Percentiles rank a stretch among this genome's conserved stretches.
Conservation (phyloP, 805 yeast species). For the Saccharomycopsis javanensis region DNA sequence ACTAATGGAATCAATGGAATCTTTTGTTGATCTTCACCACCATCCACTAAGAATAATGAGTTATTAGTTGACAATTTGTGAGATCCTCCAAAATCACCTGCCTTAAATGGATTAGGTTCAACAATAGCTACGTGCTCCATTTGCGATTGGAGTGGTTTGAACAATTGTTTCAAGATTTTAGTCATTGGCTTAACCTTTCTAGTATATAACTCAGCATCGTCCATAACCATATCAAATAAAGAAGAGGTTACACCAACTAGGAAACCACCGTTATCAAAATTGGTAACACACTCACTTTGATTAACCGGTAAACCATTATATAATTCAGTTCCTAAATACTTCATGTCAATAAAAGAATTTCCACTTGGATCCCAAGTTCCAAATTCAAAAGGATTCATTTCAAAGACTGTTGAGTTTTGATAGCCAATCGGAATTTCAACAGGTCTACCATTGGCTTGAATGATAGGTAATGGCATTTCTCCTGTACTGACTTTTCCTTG, state of each 20-base stretch:
- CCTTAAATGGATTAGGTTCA: constrained; percentile 61
- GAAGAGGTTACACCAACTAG: constrained; percentile 60
- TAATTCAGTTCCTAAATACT: constrained; percentile 61
- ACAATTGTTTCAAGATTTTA: background rate
- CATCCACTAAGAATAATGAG: constrained; percentile 37
- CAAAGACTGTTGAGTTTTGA: constrained; percentile 41
- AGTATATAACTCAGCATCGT: constrained; percentile 2
- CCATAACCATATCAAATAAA: constrained; percentile 65
- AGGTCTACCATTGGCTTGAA: constrained; percentile 28
- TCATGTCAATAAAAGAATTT: constrained; percentile 51
- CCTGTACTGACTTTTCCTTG: constrained; percentile 31
- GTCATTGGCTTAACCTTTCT: constrained; percentile 5
- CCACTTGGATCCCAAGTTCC: constrained; percentile 85
- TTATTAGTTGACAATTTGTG: background rate
- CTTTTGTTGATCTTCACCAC: constrained; percentile 52
- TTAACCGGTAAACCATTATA: constrained; percentile 50
- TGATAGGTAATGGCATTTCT: constrained; percentile 38
- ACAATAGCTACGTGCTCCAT: constrained; percentile 21
- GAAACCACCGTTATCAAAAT: constrained; percentile 75
- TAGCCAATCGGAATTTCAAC: constrained; percentile 36
- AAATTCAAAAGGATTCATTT: constrained; percentile 49
- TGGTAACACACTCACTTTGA: constrained; percentile 34
- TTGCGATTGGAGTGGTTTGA: background rate
- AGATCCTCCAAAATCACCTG: constrained; percentile 28
- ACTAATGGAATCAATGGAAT: constrained; percentile 47